Percentiles rank a stretch among this genome's conserved stretches.
phyloP scores from a whole-genome alignment of 441 rosid species.

The Populus hybrid region DNA sequence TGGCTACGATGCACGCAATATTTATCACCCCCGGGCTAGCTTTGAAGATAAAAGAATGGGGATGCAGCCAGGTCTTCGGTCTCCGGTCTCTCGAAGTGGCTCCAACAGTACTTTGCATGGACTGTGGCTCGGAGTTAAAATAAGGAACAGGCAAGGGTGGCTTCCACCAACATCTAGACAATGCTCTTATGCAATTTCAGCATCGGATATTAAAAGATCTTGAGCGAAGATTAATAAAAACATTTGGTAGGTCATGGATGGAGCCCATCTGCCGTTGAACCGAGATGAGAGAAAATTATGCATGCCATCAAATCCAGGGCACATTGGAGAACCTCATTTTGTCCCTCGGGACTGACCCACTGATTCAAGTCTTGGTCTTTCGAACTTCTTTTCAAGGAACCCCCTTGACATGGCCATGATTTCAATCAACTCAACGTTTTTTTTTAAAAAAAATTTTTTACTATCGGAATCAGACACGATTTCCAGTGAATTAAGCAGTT shows the following conservation, averaged over 20 bases:
- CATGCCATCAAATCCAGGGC: slow-evolving; percentile 5
- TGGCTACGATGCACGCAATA: slow-evolving; percentile 20
- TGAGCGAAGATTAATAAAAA: not conserved
- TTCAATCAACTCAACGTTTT: not conserved
- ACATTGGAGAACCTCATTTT: slow-evolving; percentile 1
- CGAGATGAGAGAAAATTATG: not conserved
- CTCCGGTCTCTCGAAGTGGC: slow-evolving; percentile 23
- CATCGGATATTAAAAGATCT: slow-evolving; percentile 20
- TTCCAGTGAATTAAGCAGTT: not conserved
- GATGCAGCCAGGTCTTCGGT: slow-evolving; percentile 27
- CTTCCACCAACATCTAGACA: slow-evolving; percentile 26
- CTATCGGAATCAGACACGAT: not conserved
- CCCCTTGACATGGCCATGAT: not conserved
- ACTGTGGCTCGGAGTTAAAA: slow-evolving; percentile 10
- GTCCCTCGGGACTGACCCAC: slow-evolving; percentile 7
- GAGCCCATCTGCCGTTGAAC: not conserved
- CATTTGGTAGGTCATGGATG: not conserved
- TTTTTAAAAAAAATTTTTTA: too few relatives aligned
- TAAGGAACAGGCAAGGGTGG: slow-evolving; percentile 22
- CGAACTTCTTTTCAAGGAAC: not conserved
- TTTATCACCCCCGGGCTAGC: slow-evolving; percentile 1
- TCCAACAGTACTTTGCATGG: not conserved
- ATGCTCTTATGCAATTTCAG: slow-evolving; percentile 12
- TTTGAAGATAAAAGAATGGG: not conserved
- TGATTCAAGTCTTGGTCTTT: not conserved